Evolutionary conservation across 768 basidiomycete genomes (phyloP).

Genomic region (Leccinum uliginosum): DNA sequence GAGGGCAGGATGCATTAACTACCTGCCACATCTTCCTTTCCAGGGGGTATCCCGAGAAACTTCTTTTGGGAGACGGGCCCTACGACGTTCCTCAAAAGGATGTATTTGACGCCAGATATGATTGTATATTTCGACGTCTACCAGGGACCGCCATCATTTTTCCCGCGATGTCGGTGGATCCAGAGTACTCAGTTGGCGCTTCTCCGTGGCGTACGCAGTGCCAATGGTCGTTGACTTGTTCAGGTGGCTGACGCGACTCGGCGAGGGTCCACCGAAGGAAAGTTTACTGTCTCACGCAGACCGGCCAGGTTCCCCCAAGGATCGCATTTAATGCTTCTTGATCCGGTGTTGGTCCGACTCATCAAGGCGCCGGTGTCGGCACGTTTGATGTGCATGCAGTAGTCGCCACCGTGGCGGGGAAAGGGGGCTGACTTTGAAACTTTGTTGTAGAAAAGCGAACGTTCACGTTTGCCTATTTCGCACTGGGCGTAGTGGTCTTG

Average conservation of each 20-base stretch:
- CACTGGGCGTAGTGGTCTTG: background rate
- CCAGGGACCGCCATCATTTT: background rate
- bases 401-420: background rate
- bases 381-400: background rate
- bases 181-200: background rate
- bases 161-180: constrained; percentile 5
- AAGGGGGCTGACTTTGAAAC: background rate
- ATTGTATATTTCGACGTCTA: background rate
- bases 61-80: background rate
- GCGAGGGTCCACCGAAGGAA: background rate
- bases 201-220: background rate
- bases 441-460: background rate
- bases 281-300: background rate
- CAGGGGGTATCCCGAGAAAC: background rate
- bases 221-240: background rate
- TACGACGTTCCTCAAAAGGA: background rate
- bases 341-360: background rate
- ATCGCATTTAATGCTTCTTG: background rate
- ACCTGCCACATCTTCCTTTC: background rate
- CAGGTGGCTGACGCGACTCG: background rate
- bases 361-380: background rate
- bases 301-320: background rate
- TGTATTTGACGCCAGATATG: background rate
- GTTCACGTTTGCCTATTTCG: background rate
- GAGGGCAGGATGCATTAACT: background rate